Base-by-base conservation (phyloP, 345 rosid genomes). In the Draba incana region DNA sequence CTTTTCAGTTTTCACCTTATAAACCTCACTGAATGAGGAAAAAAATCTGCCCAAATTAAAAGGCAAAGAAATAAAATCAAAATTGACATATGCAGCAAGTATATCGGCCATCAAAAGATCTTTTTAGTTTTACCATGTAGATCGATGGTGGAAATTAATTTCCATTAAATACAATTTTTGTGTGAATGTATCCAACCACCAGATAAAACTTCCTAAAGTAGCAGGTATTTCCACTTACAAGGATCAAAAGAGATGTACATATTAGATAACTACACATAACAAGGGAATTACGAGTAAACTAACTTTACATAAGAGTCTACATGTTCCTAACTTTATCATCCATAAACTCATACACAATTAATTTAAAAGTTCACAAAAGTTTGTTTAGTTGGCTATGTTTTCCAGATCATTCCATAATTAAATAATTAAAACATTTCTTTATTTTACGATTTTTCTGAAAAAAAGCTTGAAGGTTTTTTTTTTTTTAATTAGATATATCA, bases 101-200 rank as follows among this genome's bases (percentile, higher is more conserved):
- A 28, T 7, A 46, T 11, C 13, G 2, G 44, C 20, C 47, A 55
- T 31, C 67, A 33, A 31, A 28, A 35, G 44, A 20, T 20, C 20
- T 0, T 20, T 20, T 9, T 2, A 3, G 5, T 28, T 53, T 52
- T 53, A 28, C 57, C 57, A 30, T 12, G 16, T 13, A 7, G 37
- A 14, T 53, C 57, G 23, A n/a, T 53, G 8, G 9, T 28, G 38
- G 13, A 28, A 51, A 28, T 27, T 13, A 28, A 27, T 28, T 13
- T 28, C 39, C 39, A 8, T 7, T 53, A 10, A n/a, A 30, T 30
- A 30, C 20, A 10, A 7, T 7, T 12, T 13, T 13, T 30, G 8
- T 9, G 68, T 49, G 57, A 62, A 45, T 33, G 12, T 6, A 46
- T 20, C 31, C 33, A 48, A 47, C 55, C 31, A 31, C 44, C 44